Base-by-base conservation (phyloP, 2,329 filamentous ascomycete genomes). In the Alternaria burnsii region DNA sequence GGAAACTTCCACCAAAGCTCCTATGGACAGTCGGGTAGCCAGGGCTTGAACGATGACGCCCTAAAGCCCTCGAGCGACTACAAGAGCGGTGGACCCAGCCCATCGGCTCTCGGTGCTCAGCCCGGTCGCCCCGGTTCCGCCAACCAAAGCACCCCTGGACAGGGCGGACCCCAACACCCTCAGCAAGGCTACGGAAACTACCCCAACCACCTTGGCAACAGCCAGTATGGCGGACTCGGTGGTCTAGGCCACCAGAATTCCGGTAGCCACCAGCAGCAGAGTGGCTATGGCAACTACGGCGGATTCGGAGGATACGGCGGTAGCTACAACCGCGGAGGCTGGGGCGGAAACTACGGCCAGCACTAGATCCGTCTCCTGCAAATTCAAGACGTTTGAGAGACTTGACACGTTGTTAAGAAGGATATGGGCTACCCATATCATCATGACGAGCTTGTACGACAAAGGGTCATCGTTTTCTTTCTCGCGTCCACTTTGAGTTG, bases 71-170 rank as follows among this genome's bases (percentile, higher is more conserved):
- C 86, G 63, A 84, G 84, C 63, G 82, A 87, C 20, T 79, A 83
- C 47, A 88, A 88, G 79, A 74, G 71, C 26, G 83, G 82, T 43
- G 85, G 86, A 11, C 87, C 88, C 28, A 88, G 86, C 65, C 87
- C 87, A 26, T 86, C 85, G 58, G 79, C 82, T 11, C 81, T 89
- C 40, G 85, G 86, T 47, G 71, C 75, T 38, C 87, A 89, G 72
- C 86, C 85, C 44, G 86, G 87, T 66, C 86, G 88, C 62, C 87
- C 88, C 40, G 86, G 86, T 42, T 89, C 87, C 38, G 87, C 87
- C 8, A 85, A 86, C 30, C 89, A 88, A 78, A 88, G 82, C 70
- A 82, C 81, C 24, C 83, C 81, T 40, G 82, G 83, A 44, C 84
- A 86, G 70, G 80, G 82, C 57, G 76, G 75, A 72, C 85, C 86